Percentiles rank a stretch among this genome's conserved stretches.
phyloP scores from a whole-genome alignment of 768 basidiomycete species.

The Lanmaoa pseudosensibilis region DNA sequence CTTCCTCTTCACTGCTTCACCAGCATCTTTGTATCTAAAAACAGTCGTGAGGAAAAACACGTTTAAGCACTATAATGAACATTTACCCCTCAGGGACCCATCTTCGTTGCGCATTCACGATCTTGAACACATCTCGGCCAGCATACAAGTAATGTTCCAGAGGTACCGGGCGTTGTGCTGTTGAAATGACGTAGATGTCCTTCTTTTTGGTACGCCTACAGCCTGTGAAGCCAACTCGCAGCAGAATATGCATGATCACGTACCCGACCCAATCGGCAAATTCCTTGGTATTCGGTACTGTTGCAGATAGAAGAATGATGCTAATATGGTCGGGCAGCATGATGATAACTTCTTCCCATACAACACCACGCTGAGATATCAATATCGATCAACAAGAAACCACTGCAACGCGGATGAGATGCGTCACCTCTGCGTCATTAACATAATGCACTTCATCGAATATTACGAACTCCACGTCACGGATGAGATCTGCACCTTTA shows the following conservation, averaged over 20 bases:
- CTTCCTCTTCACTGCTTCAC: constrained; percentile 85
- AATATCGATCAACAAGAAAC: constrained; percentile 14
- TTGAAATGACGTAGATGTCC: constrained; percentile 98
- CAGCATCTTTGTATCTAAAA: constrained; percentile 83
- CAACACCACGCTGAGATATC: constrained; percentile 80
- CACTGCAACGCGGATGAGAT: constrained; percentile 3
- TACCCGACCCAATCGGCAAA: constrained; percentile 99
- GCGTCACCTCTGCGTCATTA: constrained; percentile 90
- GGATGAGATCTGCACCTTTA: constrained; percentile 96
- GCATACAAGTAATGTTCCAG: constrained; percentile 97
- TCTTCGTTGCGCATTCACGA: constrained; percentile 78
- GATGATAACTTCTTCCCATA: constrained; percentile 99
- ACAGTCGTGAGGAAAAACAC: constrained; percentile 3
- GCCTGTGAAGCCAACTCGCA: constrained; percentile 6
- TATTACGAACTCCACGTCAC: constrained; percentile 99
- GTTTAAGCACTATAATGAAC: background rate
- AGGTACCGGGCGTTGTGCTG: constrained; percentile 93
- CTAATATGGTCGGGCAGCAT: constrained; percentile 99
- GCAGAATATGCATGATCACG: constrained; percentile 29
- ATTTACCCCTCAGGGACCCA: constrained; percentile 72
- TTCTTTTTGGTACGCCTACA: constrained; percentile 96
- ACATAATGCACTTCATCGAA: constrained; percentile 99
- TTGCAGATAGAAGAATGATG: constrained; percentile 95
- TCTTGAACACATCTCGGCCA: constrained; percentile 89
- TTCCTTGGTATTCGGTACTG: constrained; percentile 96